Conservation (phyloP, 306 rosid species). For the Medicago ruthenica region DNA sequence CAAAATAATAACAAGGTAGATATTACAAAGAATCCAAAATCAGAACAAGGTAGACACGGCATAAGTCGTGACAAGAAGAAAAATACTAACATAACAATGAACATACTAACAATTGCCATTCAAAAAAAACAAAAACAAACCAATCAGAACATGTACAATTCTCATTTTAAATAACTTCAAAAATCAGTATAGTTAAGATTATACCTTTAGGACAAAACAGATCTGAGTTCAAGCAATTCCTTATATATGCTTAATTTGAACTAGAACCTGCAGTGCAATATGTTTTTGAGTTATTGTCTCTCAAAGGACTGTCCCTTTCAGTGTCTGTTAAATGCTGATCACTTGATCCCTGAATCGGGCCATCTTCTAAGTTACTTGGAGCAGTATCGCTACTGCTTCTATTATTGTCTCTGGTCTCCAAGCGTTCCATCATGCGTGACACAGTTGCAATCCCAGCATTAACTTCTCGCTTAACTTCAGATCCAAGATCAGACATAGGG, state of each 20-base stretch:
- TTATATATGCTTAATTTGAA: slow-evolving; percentile 61
- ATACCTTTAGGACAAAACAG: slow-evolving; percentile 56
- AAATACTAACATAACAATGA: too few species aligned
- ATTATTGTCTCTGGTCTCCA: slow-evolving; percentile 76
- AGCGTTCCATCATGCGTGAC: slow-evolving; percentile 87
- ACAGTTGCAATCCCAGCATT: slow-evolving; percentile 85
- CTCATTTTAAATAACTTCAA: slow-evolving; percentile 19
- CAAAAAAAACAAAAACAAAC: too few species aligned
- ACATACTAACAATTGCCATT: too few species aligned
- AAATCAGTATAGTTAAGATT: slow-evolving; percentile 24
- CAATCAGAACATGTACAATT: neutral
- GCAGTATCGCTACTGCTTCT: slow-evolving; percentile 53
- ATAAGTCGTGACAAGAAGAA: too few species aligned
- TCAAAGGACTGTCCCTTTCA: slow-evolving; percentile 50
- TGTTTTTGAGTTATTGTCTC: slow-evolving; percentile 53
- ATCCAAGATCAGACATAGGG: slow-evolving; percentile 79
- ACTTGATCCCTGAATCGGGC: slow-evolving; percentile 55
- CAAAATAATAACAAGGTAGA: too few species aligned
- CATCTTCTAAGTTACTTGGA: slow-evolving; percentile 57
- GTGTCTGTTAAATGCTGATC: slow-evolving; percentile 51
- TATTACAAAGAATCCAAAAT: too few species aligned
- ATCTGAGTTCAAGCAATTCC: slow-evolving; percentile 48
- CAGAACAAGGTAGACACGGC: too few species aligned
- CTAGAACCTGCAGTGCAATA: slow-evolving; percentile 78
- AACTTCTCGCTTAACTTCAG: slow-evolving; percentile 87